Percentiles rank a stretch among this genome's conserved stretches.
Evolutionary conservation across 148 eudicot species (phyloP).

Genomic region (Vaccinium vitisidaea): DNA sequence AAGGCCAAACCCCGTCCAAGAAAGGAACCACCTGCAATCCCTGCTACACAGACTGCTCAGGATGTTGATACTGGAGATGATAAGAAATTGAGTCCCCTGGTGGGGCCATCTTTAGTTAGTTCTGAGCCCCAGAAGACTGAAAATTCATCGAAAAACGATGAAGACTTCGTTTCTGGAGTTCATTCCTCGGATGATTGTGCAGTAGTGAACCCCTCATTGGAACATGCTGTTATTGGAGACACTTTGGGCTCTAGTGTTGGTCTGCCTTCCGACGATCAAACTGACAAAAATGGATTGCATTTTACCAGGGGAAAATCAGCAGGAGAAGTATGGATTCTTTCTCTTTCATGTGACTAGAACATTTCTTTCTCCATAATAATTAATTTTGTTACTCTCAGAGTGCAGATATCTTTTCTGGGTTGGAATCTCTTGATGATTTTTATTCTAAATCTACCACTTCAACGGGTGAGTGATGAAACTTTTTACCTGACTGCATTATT

Average conservation of each 20-base stretch:
- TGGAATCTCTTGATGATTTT: slow-evolving; percentile 32
- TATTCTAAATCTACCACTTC: slow-evolving; percentile 24
- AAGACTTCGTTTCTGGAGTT: neutral
- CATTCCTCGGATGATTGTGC: slow-evolving; percentile 12
- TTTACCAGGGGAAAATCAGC: slow-evolving; percentile 23
- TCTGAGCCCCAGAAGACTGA: neutral
- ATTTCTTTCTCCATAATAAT: neutral
- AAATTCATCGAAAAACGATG: slow-evolving; percentile 5
- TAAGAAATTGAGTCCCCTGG: slow-evolving; percentile 12
- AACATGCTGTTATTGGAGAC: slow-evolving; percentile 16
- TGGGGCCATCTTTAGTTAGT: slow-evolving; percentile 14
- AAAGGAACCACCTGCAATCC: slow-evolving; percentile 23
- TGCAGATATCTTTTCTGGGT: slow-evolving; percentile 33
- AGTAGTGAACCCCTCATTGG: neutral
- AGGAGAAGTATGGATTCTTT: slow-evolving; percentile 33
- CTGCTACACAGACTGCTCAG: slow-evolving; percentile 22
- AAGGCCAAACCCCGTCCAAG: slow-evolving; percentile 50
- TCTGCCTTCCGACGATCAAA: slow-evolving; percentile 18
- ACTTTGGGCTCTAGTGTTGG: slow-evolving; percentile 18
- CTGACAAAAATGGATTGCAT: slow-evolving; percentile 10
- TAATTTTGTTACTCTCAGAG: slow-evolving; percentile 28
- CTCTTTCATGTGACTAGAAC: neutral
- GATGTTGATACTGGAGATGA: slow-evolving; percentile 16
- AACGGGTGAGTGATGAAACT: slow-evolving; percentile 26
- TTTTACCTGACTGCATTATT: neutral